Evolutionary conservation across 805 yeast species (phyloP), one percentile per base, ranked within the genome.

Genomic region (Danielia oregonensis): DNA sequence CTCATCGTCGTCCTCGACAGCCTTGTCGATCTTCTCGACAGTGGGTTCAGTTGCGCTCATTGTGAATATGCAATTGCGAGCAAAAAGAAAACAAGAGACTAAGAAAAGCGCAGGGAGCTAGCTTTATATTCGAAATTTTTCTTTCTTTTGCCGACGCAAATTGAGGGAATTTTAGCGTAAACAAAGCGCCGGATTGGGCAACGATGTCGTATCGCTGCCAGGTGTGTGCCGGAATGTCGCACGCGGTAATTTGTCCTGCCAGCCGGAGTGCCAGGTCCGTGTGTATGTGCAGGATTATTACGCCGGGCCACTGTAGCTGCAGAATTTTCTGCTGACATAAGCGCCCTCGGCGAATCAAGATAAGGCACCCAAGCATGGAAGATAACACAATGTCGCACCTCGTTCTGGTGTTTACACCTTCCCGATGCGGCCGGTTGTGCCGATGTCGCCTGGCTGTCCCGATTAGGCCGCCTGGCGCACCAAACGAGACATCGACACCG

Each of bases 41-140:
- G 77, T 72, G 59, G 79, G 79, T 62, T 72, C 76, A 53, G 71
- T 67, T 46, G 57, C 59, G 49, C 54, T 52, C 59, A 55, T 55
- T 30, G 31, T 33, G 36, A 25, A 44, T 46, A 39, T 42, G 44
- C 35, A 42, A 30, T 29, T 37, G 36, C 42, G 34, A 40, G 34
- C 33, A 28, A 25, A 38, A 30, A 29, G 26, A 30, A 35, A 32
- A 33, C 17, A 26, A 26, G 24, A 12, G 26, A 28, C 36, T 28
- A 30, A 35, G 26, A 18, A 30, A 25, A 29, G 27, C 28, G 12
- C 29, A 32, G 46, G 39, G 36, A 35, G 23, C 34, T 37, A 40
- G 39, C 29, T 43, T 46, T 46, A 43, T 46, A 46, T 45, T 37
- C 40, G 32, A 26, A 27, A 30, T 26, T 33, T 36, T 36, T 36